Conservation (phyloP, 164 flowering plant genomes). For the Aristolochia californica region DNA sequence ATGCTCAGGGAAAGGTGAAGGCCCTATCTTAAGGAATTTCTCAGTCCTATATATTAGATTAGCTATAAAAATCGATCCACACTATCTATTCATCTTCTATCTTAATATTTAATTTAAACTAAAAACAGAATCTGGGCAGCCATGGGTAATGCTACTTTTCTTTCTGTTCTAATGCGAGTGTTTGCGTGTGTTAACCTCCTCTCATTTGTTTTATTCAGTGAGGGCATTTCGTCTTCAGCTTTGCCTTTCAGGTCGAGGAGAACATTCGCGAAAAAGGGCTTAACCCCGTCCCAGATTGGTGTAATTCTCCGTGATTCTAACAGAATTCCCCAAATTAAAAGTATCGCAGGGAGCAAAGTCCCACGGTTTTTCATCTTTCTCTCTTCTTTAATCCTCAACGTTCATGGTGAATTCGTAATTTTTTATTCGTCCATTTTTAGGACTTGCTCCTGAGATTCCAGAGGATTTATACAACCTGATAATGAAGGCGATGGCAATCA, state of each 20-base stretch:
- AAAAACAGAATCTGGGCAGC: constrained; percentile 5
- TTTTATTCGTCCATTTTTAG: constrained; percentile 5
- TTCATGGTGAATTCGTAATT: not conserved
- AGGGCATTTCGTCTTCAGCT: constrained; percentile 42
- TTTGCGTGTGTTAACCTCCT: not conserved
- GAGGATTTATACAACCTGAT: constrained; percentile 30
- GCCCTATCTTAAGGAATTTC: no score
- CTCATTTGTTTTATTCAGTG: constrained; percentile 14
- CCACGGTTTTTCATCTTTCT: constrained; percentile 19
- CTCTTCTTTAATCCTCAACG: not conserved
- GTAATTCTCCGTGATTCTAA: constrained; percentile 50
- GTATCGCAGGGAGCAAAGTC: constrained; percentile 46
- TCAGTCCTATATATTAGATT: no score
- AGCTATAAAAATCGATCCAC: no score
- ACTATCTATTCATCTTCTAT: no score
- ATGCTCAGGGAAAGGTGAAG: no score
- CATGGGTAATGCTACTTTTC: constrained; percentile 17
- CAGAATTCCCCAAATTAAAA: constrained; percentile 46
- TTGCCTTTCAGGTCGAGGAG: constrained; percentile 29
- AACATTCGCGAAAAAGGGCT: constrained; percentile 50
- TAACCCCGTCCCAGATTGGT: constrained; percentile 49
- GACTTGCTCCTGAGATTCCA: constrained; percentile 32
- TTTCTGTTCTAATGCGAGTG: not conserved
- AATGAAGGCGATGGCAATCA: constrained; percentile 31
- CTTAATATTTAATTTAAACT: no score